Percentiles rank a stretch among this genome's conserved stretches.
phyloP scores from a whole-genome alignment of 164 flowering plant species.

The Liquidambar formosana region DNA sequence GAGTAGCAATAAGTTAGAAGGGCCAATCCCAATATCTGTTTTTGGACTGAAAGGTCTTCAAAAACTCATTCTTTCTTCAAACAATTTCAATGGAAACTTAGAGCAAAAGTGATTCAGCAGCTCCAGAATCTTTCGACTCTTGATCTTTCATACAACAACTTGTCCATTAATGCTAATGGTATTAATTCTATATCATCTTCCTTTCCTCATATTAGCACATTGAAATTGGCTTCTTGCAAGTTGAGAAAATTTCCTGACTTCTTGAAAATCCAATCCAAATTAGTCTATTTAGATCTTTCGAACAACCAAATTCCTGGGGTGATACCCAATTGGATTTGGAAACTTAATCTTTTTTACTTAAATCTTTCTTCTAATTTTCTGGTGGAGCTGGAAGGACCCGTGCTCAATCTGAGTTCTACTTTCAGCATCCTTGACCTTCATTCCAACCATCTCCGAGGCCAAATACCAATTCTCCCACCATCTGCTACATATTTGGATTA shows the following conservation, averaged over 20 bases:
- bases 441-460: conserved; percentile 45
- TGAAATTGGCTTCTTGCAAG: conserved; percentile 40
- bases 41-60: conserved; percentile 20
- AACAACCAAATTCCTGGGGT: conserved; percentile 33
- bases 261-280: conserved; percentile 17
- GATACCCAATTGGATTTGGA: conserved; percentile 52
- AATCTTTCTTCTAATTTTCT: conserved; percentile 46
- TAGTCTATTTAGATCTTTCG: conserved; percentile 39
- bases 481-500: conserved; percentile 34
- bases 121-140: conserved; percentile 30
- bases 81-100: conserved; percentile 38
- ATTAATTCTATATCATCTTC: background rate
- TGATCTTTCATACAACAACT: conserved; percentile 41
- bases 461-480: conserved; percentile 26
- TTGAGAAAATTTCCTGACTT: conserved; percentile 29
- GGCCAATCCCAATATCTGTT: conserved; percentile 28
- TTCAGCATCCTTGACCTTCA: conserved; percentile 41
- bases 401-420: background rate
- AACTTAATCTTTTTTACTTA: conserved; percentile 11
- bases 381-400: conserved; percentile 16
- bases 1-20: conserved; percentile 24
- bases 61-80: conserved; percentile 30
- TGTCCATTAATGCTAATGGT: conserved; percentile 13
- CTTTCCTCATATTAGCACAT: background rate
- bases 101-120: conserved; percentile 4